Evolutionary conservation across 116 monocot species (phyloP).

Genomic region (Iris pallida): DNA sequence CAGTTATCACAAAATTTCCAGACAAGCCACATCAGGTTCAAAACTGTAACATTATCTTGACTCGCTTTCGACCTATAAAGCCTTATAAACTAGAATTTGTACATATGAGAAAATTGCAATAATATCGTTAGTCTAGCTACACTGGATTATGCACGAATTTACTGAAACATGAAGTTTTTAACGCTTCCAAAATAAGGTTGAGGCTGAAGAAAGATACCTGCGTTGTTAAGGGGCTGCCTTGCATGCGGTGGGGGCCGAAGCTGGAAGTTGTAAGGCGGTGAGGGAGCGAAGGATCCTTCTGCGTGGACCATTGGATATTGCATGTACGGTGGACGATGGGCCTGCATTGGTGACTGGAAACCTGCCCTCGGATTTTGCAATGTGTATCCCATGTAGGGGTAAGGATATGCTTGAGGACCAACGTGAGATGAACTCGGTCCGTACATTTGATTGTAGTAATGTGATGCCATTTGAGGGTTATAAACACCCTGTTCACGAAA

Average conservation of each 20-base stretch:
- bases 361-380: slow-evolving; percentile 19
- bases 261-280: slow-evolving; percentile 14
- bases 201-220: slow-evolving; percentile 10
- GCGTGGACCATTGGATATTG: slow-evolving; percentile 9
- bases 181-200: too few relatives aligned
- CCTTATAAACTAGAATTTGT: background rate
- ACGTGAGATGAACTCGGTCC: slow-evolving; percentile 22
- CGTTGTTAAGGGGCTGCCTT: slow-evolving; percentile 19
- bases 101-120: background rate
- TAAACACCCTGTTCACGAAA: slow-evolving; percentile 30
- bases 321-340: slow-evolving; percentile 6
- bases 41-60: too few relatives aligned
- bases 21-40: too few relatives aligned
- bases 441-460: slow-evolving; percentile 43
- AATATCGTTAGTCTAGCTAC: too few relatives aligned
- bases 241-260: slow-evolving; percentile 26
- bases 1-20: too few relatives aligned
- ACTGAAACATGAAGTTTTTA: too few relatives aligned
- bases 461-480: slow-evolving; percentile 38
- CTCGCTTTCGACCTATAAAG: too few relatives aligned
- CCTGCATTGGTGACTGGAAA: slow-evolving; percentile 6
- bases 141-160: too few relatives aligned
- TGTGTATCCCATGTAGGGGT: slow-evolving; percentile 20
- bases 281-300: slow-evolving; percentile 8
- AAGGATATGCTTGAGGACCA: slow-evolving; percentile 20